phyloP scores from a whole-genome alignment of 768 basidiomycete species.

The Boletus vermiculosoides region DNA sequence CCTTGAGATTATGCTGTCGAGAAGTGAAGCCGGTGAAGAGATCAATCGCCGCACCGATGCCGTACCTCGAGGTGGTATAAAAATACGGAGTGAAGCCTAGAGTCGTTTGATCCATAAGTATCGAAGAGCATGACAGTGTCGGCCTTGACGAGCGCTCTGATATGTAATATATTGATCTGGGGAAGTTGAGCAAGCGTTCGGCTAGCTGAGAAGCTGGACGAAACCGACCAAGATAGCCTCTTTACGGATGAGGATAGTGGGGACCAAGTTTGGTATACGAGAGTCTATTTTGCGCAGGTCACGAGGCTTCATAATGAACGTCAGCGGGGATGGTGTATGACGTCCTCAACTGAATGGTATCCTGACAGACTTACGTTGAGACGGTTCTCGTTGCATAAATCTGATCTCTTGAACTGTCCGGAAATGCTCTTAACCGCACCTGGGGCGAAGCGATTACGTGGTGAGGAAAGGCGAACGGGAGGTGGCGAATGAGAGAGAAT shows the following conservation, averaged over 20 bases:
- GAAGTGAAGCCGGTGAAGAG: constrained; percentile 11
- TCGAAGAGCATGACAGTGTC: constrained; percentile 92
- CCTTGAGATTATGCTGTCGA: constrained; percentile 76
- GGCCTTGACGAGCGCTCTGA: constrained; percentile 91
- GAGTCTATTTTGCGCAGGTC: constrained; percentile 97
- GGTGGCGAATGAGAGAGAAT: constrained; percentile 19
- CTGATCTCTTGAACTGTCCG: constrained; percentile 87
- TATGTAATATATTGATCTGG: constrained; percentile 91
- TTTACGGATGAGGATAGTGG: constrained; percentile 86
- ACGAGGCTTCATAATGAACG: constrained; percentile 61
- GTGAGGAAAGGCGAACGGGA: constrained; percentile 8
- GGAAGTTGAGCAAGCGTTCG: constrained; percentile 12
- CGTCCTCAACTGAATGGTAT: constrained; percentile 9
- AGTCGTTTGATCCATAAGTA: constrained; percentile 84
- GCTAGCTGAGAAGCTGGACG: background rate
- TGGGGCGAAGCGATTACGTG: constrained; percentile 38
- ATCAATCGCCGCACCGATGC: constrained; percentile 11
- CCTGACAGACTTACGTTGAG: constrained; percentile 68
- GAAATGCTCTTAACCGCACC: constrained; percentile 86
- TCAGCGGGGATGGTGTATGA: constrained; percentile 25
- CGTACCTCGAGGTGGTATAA: constrained; percentile 82
- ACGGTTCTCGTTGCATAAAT: constrained; percentile 83
- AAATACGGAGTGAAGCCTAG: constrained; percentile 81
- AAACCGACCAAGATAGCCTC: constrained; percentile 81
- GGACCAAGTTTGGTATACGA: constrained; percentile 88